Percentiles rank a stretch among this genome's conserved stretches.
phyloP scores from a whole-genome alignment of 2,329 filamentous ascomycete genomes.

The Dothistroma septosporum region DNA sequence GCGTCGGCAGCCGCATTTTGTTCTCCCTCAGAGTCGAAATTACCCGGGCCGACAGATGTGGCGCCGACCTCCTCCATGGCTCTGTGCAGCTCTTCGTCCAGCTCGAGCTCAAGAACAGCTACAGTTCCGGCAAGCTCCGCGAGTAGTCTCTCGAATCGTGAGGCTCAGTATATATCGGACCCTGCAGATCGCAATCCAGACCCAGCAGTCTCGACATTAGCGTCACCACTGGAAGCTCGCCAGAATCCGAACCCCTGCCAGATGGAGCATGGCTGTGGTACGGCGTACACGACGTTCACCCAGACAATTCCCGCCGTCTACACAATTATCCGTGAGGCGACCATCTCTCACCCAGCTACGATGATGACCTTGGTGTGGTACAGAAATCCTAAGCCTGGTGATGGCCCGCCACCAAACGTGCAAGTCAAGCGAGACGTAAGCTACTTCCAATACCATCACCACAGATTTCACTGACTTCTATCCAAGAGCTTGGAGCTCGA shows the following conservation, averaged over 20 bases:
- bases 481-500: neutral
- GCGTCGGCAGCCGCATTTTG: too few relatives aligned
- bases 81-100: neutral
- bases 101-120: neutral
- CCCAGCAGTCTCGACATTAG: neutral
- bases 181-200: too few relatives aligned
- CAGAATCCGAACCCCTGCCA: neutral
- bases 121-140: neutral
- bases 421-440: neutral
- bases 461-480: neutral
- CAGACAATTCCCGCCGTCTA: neutral
- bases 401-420: neutral
- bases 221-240: neutral
- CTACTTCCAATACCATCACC: neutral
- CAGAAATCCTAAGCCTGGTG: neutral
- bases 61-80: too few relatives aligned
- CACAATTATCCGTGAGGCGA: neutral
- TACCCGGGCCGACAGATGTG: neutral
- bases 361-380: neutral
- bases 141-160: neutral
- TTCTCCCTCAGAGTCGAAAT: too few relatives aligned
- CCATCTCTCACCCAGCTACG: neutral
- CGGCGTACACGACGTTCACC: neutral
- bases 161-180: neutral
- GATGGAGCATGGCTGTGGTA: neutral